Conservation (phyloP, 2,329 filamentous ascomycete species). For the Cladosporium oxysporum region DNA sequence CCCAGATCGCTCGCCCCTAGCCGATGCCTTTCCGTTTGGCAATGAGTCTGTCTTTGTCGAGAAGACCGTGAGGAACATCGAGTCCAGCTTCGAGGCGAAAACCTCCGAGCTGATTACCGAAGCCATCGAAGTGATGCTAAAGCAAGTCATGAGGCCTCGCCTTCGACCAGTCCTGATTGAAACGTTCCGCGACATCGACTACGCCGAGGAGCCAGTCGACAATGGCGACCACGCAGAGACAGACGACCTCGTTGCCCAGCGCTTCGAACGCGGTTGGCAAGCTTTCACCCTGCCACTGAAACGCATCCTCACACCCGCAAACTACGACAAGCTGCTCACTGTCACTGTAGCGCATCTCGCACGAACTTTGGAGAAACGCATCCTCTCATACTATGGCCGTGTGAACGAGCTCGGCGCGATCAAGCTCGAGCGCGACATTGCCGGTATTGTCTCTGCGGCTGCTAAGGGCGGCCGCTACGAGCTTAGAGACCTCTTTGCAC, state of each 20-base stretch:
- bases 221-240: slow-evolving; percentile 43
- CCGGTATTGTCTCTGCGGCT: slow-evolving; percentile 69
- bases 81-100: slow-evolving; percentile 73
- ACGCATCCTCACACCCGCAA: slow-evolving; percentile 76
- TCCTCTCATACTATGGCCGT: slow-evolving; percentile 76
- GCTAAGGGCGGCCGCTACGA: slow-evolving; percentile 71
- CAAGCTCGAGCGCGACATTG: slow-evolving; percentile 80
- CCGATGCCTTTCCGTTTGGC: slow-evolving; percentile 75
- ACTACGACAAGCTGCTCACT: slow-evolving; percentile 75
- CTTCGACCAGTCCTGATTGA: slow-evolving; percentile 83
- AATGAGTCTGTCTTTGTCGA: slow-evolving; percentile 72
- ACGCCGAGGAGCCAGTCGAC: slow-evolving; percentile 67
- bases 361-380: slow-evolving; percentile 79
- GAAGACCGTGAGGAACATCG: slow-evolving; percentile 67
- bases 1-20: slow-evolving; percentile 32
- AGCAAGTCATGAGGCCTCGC: slow-evolving; percentile 81
- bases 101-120: slow-evolving; percentile 80
- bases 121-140: slow-evolving; percentile 81
- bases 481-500: slow-evolving; percentile 73
- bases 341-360: slow-evolving; percentile 74
- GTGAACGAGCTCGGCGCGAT: slow-evolving; percentile 81
- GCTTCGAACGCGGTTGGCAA: slow-evolving; percentile 85
- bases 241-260: slow-evolving; percentile 69
- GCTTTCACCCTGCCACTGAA: slow-evolving; percentile 80
- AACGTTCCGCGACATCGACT: slow-evolving; percentile 89